Evolutionary conservation across 805 yeast species (phyloP), one percentile per base, ranked within the genome.

Genomic region (Suhomyces canberraensis): DNA sequence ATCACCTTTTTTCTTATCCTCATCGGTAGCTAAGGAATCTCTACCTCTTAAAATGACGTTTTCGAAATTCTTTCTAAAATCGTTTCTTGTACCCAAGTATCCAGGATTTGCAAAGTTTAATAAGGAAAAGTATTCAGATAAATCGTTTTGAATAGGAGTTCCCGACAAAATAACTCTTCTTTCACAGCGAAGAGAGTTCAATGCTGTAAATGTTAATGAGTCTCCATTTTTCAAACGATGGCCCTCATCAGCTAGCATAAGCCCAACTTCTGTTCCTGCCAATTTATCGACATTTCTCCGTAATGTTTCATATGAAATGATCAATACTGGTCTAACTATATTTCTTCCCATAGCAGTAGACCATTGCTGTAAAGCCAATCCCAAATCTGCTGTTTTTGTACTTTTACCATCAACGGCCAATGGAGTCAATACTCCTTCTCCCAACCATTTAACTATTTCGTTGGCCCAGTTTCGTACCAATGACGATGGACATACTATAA

Each of bases 391-490:
- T 3, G 82, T 69, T 45, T 86, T 85, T 7, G 85, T 82, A 25
- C 81, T 71, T 54, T 89, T 90, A 8, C 98, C 98, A 56, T 93
- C 98, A 11, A 87, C 80, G 0, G 97, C 96, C 36, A 93, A 66
- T 0, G 97, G 93, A 2, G 93, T 80, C 6, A 91, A 55, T 0
- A 85, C 78, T n/a, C 93, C 96, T 47, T 83, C 84, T 0, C 98
- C 98, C 15, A 91, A 69, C 98, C 98, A 91, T 60, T 91, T 91
- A 26, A 79, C 77, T 35, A 91, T 77, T 61, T 91, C 98, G 55
- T 93, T 91, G 1, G 98, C 98, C 98, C 98, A 91, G 53, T 91
- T 91, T 40, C 88, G 74, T 20, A 91, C 98, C 48, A 91, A 68
- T 8, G 95, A 84, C 0, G 96, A 87, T 1, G 98, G 98, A 56